Percentiles rank a stretch among this genome's conserved stretches.
phyloP scores from a whole-genome alignment of 2,329 filamentous ascomycete species.

The Colletotrichum destructivum region DNA sequence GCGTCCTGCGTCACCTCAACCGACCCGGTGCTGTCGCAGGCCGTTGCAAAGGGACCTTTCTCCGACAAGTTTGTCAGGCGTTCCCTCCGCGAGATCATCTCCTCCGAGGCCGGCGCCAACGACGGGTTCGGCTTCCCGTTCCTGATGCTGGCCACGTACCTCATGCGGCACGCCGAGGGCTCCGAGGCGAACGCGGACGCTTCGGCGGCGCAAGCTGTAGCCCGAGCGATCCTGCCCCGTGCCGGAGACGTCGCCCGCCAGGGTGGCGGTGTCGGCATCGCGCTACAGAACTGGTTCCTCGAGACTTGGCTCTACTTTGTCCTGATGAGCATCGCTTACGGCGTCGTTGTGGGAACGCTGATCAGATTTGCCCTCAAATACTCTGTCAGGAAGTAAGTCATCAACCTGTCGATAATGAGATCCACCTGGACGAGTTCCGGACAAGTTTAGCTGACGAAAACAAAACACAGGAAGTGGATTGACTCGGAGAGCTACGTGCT shows the following conservation, averaged over 20 bases:
- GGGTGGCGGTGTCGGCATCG: slow-evolving; percentile 66
- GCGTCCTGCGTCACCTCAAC: slow-evolving; percentile 74
- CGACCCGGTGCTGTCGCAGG: slow-evolving; percentile 74
- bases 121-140: slow-evolving; percentile 76
- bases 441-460: not conserved
- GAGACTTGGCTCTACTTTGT: slow-evolving; percentile 75
- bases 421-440: no score
- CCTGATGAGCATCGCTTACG: slow-evolving; percentile 66
- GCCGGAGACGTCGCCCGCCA: slow-evolving; percentile 62
- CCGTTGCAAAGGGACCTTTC: slow-evolving; percentile 74
- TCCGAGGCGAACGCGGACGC: slow-evolving; percentile 41
- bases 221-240: slow-evolving; percentile 32
- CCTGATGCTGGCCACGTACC: slow-evolving; percentile 70
- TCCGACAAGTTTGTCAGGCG: slow-evolving; percentile 73
- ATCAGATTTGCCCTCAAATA: slow-evolving; percentile 63
- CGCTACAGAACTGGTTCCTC: slow-evolving; percentile 70
- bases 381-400: slow-evolving; percentile 52
- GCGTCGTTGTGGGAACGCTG: slow-evolving; percentile 64
- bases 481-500: slow-evolving; percentile 69
- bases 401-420: slow-evolving; percentile 5
- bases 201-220: slow-evolving; percentile 5
- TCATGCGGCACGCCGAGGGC: slow-evolving; percentile 68
- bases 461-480: slow-evolving; percentile 64
- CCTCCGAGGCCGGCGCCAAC: slow-evolving; percentile 73
- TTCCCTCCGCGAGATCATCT: slow-evolving; percentile 72